Conservation (phyloP, 2,329 filamentous ascomycete species). For the Rachicladosporium sp. region DNA sequence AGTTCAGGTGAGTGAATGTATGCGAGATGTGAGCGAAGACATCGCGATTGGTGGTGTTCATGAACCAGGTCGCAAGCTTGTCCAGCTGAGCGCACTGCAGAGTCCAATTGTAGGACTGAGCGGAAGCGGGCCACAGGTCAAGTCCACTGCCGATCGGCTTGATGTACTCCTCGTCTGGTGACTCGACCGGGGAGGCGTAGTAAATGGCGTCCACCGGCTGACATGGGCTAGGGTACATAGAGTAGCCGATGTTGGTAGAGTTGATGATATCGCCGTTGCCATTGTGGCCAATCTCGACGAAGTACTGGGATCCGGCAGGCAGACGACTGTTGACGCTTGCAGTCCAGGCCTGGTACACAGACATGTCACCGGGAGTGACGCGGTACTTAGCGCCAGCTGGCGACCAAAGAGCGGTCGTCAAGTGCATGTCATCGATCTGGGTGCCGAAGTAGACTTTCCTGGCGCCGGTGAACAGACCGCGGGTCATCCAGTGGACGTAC, state of each 20-base stretch:
- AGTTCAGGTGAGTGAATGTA: slow-evolving; percentile 47
- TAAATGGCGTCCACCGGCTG: slow-evolving; percentile 25
- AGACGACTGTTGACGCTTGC: slow-evolving; percentile 34
- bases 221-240: slow-evolving; percentile 13
- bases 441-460: slow-evolving; percentile 43
- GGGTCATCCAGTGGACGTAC: slow-evolving; percentile 51
- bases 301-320: slow-evolving; percentile 39
- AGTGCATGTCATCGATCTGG: slow-evolving; percentile 52
- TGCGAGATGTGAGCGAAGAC: slow-evolving; percentile 48
- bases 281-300: slow-evolving; percentile 44
- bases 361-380: slow-evolving; percentile 35
- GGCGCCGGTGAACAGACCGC: slow-evolving; percentile 45
- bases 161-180: slow-evolving; percentile 33
- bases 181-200: slow-evolving; percentile 26
- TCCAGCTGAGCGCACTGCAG: slow-evolving; percentile 39
- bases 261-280: slow-evolving; percentile 38
- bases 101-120: slow-evolving; percentile 38
- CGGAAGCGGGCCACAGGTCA: slow-evolving; percentile 28
- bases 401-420: slow-evolving; percentile 31
- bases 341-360: slow-evolving; percentile 34
- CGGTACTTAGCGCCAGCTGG: slow-evolving; percentile 40
- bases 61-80: slow-evolving; percentile 42
- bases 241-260: slow-evolving; percentile 5
- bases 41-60: slow-evolving; percentile 37
- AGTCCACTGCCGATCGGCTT: slow-evolving; percentile 29